Percentiles rank a stretch among this genome's conserved stretches.
Evolutionary conservation across 2,329 filamentous ascomycete species (phyloP).

Genomic region (Venturia oleaginea): DNA sequence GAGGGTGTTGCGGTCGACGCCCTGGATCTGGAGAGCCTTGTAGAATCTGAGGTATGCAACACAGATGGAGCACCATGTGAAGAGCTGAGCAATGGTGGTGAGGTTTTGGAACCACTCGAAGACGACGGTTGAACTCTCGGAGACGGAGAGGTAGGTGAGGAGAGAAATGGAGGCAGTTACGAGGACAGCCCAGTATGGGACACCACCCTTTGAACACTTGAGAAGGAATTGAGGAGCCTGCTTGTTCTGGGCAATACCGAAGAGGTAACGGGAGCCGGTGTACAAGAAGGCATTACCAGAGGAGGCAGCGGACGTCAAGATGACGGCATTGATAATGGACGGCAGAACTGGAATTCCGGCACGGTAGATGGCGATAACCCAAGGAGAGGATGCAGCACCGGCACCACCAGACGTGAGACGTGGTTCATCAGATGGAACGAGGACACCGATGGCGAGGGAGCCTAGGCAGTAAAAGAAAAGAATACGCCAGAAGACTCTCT

Average conservation of each 20-base stretch:
- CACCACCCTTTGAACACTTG: slow-evolving; percentile 37
- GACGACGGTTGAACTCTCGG: slow-evolving; percentile 51
- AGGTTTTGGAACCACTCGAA: slow-evolving; percentile 39
- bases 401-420: slow-evolving; percentile 28
- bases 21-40: slow-evolving; percentile 28
- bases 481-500: slow-evolving; percentile 67
- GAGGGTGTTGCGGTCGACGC: slow-evolving; percentile 29
- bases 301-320: slow-evolving; percentile 60
- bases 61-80: slow-evolving; percentile 28
- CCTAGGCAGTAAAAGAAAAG: slow-evolving; percentile 55
- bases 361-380: slow-evolving; percentile 50
- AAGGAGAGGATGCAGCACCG: slow-evolving; percentile 46
- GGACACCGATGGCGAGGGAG: slow-evolving; percentile 60
- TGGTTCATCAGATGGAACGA: slow-evolving; percentile 54
- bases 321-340: slow-evolving; percentile 66
- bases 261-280: slow-evolving; percentile 44
- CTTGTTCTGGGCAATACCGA: slow-evolving; percentile 39
- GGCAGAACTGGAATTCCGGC: slow-evolving; percentile 57
- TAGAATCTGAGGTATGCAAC: slow-evolving; percentile 31
- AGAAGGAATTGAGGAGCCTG: slow-evolving; percentile 45
- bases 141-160: slow-evolving; percentile 63
- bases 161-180: slow-evolving; percentile 48
- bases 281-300: slow-evolving; percentile 59
- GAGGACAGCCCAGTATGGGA: slow-evolving; percentile 31
- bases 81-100: slow-evolving; percentile 31